A percentile compares a stretch with the other conserved stretches of the same genome.
phyloP scores from a whole-genome alignment of 192 early-diverging fungal genomes.

The Podila clonocystis region DNA sequence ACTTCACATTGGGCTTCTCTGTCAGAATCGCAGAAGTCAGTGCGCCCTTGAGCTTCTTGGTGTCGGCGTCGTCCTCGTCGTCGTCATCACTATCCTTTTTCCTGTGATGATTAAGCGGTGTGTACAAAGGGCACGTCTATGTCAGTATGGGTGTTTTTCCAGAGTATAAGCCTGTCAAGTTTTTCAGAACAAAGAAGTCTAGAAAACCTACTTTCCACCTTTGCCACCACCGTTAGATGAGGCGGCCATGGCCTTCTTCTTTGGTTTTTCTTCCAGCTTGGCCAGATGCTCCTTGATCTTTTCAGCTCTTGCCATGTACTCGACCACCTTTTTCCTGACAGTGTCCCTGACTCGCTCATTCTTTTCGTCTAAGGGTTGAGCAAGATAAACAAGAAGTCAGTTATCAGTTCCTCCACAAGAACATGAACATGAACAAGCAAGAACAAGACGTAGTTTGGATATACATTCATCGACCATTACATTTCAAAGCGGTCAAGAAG shows the following conservation, averaged over 20 bases:
- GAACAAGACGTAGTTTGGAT: neutral
- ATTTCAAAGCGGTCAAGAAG: slow-evolving; percentile 95
- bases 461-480: slow-evolving; percentile 53
- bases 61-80: slow-evolving; percentile 56
- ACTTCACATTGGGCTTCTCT: slow-evolving; percentile 96
- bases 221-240: slow-evolving; percentile 57
- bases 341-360: slow-evolving; percentile 87
- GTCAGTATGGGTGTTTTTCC: too few species aligned
- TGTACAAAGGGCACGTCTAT: neutral
- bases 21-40: slow-evolving; percentile 82
- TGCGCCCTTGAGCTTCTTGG: slow-evolving; percentile 57
- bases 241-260: slow-evolving; percentile 71
- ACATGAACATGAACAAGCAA: neutral
- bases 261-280: slow-evolving; percentile 74
- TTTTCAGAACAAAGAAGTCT: too few species aligned
- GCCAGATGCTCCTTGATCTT: slow-evolving; percentile 89
- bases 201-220: slow-evolving; percentile 37
- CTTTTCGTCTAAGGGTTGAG: slow-evolving; percentile 81
- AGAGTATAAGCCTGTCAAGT: too few species aligned
- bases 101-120: slow-evolving; percentile 13
- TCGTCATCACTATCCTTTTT: slow-evolving; percentile 62
- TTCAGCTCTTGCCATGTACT: slow-evolving; percentile 94
- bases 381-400: neutral
- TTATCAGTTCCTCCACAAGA: neutral
- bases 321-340: slow-evolving; percentile 90